Percentiles rank a stretch among this genome's conserved stretches.
Conservation (phyloP, 306 rosid species). For the Rosa multiflora region DNA sequence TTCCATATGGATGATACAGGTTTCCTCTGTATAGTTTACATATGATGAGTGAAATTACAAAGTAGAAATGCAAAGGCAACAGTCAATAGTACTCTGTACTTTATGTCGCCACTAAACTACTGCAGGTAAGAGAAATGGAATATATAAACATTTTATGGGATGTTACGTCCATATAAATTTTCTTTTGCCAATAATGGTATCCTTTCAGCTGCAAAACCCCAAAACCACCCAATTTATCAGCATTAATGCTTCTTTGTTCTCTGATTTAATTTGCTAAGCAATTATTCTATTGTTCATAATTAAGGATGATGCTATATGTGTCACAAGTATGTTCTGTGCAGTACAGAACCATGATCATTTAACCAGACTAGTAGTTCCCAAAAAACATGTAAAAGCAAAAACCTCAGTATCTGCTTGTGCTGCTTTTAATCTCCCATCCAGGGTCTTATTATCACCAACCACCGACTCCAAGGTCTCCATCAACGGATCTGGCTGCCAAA, state of each 20-base stretch:
- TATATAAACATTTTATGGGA: background rate
- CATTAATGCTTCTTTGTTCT: background rate
- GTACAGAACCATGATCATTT: background rate
- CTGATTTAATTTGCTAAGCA: background rate
- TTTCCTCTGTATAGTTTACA: background rate
- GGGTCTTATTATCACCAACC: slow-evolving; percentile 53
- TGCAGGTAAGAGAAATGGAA: background rate
- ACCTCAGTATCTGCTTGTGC: slow-evolving; percentile 75
- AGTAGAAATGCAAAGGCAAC: background rate
- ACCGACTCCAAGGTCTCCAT: slow-evolving; percentile 74
- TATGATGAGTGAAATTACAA: background rate
- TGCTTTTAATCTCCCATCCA: slow-evolving; percentile 68
- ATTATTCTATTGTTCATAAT: background rate
- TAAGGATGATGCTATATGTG: background rate
- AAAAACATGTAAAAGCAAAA: slow-evolving; percentile 6
- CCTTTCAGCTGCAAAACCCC: background rate
- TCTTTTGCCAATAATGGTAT: background rate
- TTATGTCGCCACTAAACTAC: no score
- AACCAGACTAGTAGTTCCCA: background rate
- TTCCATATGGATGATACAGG: background rate
- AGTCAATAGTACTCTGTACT: background rate
- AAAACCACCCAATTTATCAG: background rate
- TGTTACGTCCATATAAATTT: background rate
- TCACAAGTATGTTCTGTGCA: background rate
- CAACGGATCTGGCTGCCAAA: slow-evolving; percentile 92